Conservation (phyloP, 73 alveolate species). For the Symbiodinium natans region DNA sequence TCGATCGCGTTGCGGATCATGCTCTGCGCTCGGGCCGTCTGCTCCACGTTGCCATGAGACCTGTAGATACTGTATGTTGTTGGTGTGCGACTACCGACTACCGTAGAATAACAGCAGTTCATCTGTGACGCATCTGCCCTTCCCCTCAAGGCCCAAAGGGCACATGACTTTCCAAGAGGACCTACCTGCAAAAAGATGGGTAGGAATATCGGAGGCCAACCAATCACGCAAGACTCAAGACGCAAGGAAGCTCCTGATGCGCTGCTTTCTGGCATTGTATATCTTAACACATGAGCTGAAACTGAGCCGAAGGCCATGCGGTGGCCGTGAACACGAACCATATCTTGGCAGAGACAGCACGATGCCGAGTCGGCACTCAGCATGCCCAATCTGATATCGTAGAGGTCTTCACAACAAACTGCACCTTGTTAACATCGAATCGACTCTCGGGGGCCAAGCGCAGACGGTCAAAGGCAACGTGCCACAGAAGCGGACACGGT, state of each 20-base stretch:
- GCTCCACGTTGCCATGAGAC: slow-evolving; percentile 93
- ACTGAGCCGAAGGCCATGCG: slow-evolving; percentile 37
- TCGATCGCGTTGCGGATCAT: slow-evolving; percentile 69
- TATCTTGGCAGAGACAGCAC: not conserved
- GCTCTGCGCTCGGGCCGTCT: slow-evolving; percentile 75
- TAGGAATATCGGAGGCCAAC: too few relatives aligned
- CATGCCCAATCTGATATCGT: too few relatives aligned
- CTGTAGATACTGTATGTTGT: not conserved
- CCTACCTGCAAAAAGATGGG: too few relatives aligned
- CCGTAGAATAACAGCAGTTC: not conserved
- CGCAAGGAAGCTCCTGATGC: too few relatives aligned
- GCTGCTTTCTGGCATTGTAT: not conserved
- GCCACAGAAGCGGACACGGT: slow-evolving; percentile 89
- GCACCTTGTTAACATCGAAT: too few relatives aligned
- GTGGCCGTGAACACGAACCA: slow-evolving; percentile 87
- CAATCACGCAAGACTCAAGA: too few relatives aligned
- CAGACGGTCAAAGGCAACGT: slow-evolving; percentile 80
- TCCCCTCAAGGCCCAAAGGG: not conserved
- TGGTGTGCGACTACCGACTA: not conserved
- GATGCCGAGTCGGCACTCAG: too few relatives aligned
- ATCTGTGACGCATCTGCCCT: not conserved
- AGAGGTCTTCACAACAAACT: too few relatives aligned
- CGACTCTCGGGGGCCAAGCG: not conserved
- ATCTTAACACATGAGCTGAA: not conserved
- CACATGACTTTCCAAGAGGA: not conserved